Percentiles rank a stretch among this genome's conserved stretches.
Conservation (phyloP, 371 early-diverging fungal genomes). For the Gilbertella persicaria region DNA sequence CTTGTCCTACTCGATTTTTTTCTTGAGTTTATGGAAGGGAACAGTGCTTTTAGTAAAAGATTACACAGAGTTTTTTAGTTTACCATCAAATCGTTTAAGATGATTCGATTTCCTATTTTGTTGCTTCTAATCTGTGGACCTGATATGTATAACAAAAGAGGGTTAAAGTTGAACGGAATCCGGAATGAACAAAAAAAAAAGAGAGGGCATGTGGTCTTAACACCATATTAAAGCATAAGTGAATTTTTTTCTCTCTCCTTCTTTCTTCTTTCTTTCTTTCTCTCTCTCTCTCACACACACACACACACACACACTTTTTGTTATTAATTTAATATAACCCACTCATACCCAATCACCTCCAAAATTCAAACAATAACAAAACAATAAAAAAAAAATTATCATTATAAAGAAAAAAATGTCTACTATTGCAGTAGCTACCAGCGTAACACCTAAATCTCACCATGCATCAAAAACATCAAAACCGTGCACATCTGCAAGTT, state of each 20-base stretch:
- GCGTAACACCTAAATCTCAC: conserved; percentile 17
- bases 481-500: conserved; percentile 33
- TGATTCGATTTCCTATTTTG: too few relatives aligned
- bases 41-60: too few relatives aligned
- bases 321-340: background rate
- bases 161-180: background rate
- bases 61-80: too few relatives aligned
- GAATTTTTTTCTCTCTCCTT: background rate
- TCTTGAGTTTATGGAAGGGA: too few relatives aligned
- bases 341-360: background rate
- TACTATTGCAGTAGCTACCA: conserved; percentile 9
- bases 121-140: too few relatives aligned
- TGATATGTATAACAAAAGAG: background rate
- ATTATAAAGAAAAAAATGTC: conserved; percentile 3
- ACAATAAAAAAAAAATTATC: background rate
- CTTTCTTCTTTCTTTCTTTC: conserved; percentile 1
- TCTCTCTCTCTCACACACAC: background rate
- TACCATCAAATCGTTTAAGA: too few relatives aligned
- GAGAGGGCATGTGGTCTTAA: background rate
- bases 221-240: background rate
- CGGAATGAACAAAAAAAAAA: background rate
- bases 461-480: conserved; percentile 26
- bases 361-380: background rate
- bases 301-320: too few relatives aligned
- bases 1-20: too few relatives aligned